phyloP scores from a whole-genome alignment of 352 stramenopile species.

The Pythium oligandrum region DNA sequence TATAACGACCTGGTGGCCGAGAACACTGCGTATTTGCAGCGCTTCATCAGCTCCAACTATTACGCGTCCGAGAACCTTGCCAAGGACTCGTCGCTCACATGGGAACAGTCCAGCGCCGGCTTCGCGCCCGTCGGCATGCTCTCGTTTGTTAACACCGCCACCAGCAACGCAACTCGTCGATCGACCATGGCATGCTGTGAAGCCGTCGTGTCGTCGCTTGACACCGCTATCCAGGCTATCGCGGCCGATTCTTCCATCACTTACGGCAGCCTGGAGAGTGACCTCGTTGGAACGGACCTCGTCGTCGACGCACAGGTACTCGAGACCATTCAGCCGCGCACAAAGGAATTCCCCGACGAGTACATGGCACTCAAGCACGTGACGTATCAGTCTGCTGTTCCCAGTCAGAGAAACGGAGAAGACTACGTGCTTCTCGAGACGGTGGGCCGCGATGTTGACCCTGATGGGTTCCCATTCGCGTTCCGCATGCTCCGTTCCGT shows the following conservation, averaged over 20 bases:
- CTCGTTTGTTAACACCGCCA: slow-evolving; percentile 14
- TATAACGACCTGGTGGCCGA: slow-evolving; percentile 13
- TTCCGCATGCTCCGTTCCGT: slow-evolving; percentile 59
- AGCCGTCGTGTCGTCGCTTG: slow-evolving; percentile 45
- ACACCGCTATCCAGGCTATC: slow-evolving; percentile 54
- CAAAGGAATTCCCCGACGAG: slow-evolving; percentile 63
- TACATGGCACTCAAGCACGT: slow-evolving; percentile 78
- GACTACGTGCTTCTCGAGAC: slow-evolving; percentile 67
- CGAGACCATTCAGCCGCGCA: slow-evolving; percentile 57
- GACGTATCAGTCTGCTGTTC: slow-evolving; percentile 57
- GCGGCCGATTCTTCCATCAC: slow-evolving; percentile 45
- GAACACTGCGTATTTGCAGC: slow-evolving; percentile 12
- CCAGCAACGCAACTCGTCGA: slow-evolving; percentile 28
- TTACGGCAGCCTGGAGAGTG: slow-evolving; percentile 50
- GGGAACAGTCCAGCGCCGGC: slow-evolving; percentile 13
- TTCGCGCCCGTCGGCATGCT: slow-evolving; percentile 16
- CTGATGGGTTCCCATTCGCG: slow-evolving; percentile 36
- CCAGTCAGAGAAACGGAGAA: slow-evolving; percentile 36
- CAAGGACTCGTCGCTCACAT: slow-evolving; percentile 13
- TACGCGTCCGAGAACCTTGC: slow-evolving; percentile 17
- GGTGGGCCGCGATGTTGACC: slow-evolving; percentile 38
- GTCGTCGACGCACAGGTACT: slow-evolving; percentile 67
- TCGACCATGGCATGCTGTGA: slow-evolving; percentile 52
- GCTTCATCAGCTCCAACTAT: slow-evolving; percentile 19
- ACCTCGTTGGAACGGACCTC: slow-evolving; percentile 46